These are phyloP conservation scores for Tetrahymena elliotti DNA, from an alignment of 73 alveolate species.

Conservation along the genomic window DNA sequence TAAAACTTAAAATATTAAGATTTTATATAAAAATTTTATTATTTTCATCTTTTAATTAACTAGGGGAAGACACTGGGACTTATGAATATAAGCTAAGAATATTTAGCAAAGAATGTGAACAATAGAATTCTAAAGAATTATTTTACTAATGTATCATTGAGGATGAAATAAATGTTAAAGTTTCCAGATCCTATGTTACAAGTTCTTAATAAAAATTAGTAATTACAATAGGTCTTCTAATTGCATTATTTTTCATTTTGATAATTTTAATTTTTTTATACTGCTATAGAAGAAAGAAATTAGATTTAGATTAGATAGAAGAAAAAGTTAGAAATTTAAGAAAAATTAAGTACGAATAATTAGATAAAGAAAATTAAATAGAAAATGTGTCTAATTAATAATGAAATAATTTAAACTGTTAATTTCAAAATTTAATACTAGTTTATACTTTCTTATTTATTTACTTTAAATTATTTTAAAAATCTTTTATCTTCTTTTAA, in stretches of 20 bases:
- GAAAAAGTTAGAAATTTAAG: not conserved
- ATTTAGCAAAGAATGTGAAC: not conserved
- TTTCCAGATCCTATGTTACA: not conserved
- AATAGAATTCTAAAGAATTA: not conserved
- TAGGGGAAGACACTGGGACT: not conserved
- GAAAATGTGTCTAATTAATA: too few relatives aligned
- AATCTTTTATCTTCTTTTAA: too few relatives aligned
- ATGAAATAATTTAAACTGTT: too few relatives aligned
- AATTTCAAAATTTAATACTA: too few relatives aligned
- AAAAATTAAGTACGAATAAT: not conserved
- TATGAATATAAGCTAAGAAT: not conserved
- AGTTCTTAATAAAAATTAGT: not conserved
- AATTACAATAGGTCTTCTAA: not conserved
- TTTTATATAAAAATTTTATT: not conserved
- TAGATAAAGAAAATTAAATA: not conserved
- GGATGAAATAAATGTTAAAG: not conserved
- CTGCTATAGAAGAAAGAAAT: not conserved
- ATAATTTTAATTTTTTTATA: not conserved
- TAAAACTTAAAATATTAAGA: not conserved
- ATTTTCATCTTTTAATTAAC: not conserved
- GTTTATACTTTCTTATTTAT: too few relatives aligned
- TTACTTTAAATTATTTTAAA: too few relatives aligned
- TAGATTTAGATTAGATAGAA: not conserved
- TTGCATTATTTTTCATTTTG: not conserved
- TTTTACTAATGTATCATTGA: not conserved